Base-by-base conservation (phyloP, 202 grass and related monocot genomes). In the Carex arenaria region DNA sequence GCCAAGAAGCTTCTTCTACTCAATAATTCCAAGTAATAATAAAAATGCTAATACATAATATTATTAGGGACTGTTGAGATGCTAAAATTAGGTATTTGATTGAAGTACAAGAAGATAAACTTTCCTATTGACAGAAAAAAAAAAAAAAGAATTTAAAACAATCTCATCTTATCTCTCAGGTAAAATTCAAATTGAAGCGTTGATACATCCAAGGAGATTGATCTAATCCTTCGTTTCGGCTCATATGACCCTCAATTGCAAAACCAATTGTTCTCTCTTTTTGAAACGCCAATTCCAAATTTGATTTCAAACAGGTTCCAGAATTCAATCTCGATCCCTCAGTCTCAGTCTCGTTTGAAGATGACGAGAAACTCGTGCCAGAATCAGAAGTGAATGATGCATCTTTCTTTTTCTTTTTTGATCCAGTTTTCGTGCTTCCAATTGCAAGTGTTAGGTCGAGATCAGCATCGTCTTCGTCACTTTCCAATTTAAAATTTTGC, bases 401-500 rank as follows among this genome's bases (percentile, higher is more conserved):
- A 22, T 85, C 70, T 47, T 62, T 69, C 38, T 62, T 78, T 67
- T 80, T 89, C 78, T 86, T 86, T 49, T 61, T 82, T 17, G 28
- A 69, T 68, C 11, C 14, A 3, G 2, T 67, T 36, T 47, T 59
- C 47, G 73, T 86, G 51, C 82, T 64, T 68, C 88, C 89, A 51
- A 92, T 85, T 54, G 93, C 92, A 3, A 98, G 95, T 40, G 95
- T 95, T 61, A 98, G 88, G 77, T 93, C 83, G 42, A 98, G 64
- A 14, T 87, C 87, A 22, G 87, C 85, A 12, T 69, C 84, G 7
- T 69, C 87, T 49, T 80, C 3, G 66, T 72, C 73, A 30, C 62
- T 3, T 73, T 15, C 5, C 68, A 72, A 42, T 84, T 49, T 52
- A 4, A 18, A 63, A 51, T 80, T 81, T 84, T 60, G 66, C 30